A percentile compares a stretch with the other conserved stretches of the same genome.
phyloP scores from a whole-genome alignment of 768 basidiomycete species.

The Phallus indusiatus region DNA sequence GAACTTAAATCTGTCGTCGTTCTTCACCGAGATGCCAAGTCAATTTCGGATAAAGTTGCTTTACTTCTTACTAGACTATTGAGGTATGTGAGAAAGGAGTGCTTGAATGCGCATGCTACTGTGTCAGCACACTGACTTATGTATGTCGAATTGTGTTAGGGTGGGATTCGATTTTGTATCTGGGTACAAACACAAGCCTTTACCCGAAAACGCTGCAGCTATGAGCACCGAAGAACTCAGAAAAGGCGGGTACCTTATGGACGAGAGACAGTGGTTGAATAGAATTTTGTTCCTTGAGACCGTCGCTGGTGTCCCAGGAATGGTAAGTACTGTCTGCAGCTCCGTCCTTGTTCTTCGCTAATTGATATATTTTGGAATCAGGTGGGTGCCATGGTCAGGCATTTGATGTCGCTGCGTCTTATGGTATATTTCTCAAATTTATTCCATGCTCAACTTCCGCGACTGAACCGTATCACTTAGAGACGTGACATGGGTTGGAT shows the following conservation, averaged over 20 bases:
- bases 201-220: constrained; percentile 43
- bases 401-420: constrained; percentile 78
- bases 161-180: constrained; percentile 76
- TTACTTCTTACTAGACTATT: constrained; percentile 47
- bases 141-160: constrained; percentile 23
- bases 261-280: constrained; percentile 67
- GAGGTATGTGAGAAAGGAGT: constrained; percentile 25
- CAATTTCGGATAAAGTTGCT: constrained; percentile 66
- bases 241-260: constrained; percentile 62
- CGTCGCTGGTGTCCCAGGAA: constrained; percentile 92
- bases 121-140: neutral
- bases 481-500: constrained; percentile 69
- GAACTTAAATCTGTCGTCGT: constrained; percentile 72
- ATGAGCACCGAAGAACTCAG: constrained; percentile 69
- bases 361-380: neutral
- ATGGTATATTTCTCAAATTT: constrained; percentile 46
- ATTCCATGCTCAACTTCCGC: neutral
- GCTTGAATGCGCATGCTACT: neutral
- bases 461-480: constrained; percentile 17
- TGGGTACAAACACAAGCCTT: constrained; percentile 68
- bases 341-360: neutral
- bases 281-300: constrained; percentile 72
- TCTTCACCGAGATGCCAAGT: constrained; percentile 54
- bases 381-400: constrained; percentile 74
- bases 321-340: constrained; percentile 33